Base-by-base conservation (phyloP, 306 rosid species). In the Carpinus viminea region DNA sequence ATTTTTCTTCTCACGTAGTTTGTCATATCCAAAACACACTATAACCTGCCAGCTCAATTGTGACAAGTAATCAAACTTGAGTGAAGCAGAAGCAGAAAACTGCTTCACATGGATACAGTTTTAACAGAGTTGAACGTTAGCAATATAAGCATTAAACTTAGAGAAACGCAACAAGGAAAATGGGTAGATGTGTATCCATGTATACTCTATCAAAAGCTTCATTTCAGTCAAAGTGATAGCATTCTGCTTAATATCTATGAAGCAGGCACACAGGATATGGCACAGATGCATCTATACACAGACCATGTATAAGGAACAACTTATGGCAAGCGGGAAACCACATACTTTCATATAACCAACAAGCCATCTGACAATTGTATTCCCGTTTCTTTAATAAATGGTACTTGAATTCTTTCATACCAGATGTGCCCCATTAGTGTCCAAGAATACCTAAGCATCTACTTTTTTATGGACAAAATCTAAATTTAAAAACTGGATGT, bases 31-130 rank as follows among this genome's bases (percentile, higher is more conserved):
- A 53, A 17, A 53, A 16, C 57, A 17, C 57, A 5, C 4, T 2
- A 53, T 13, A 53, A 17, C 57, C 57, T 16, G 20, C 57, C 57
- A 53, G 53, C 13, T 2, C 57, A 53, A 5, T 53, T 53, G 57
- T 26, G 41, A 26, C 68, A 60, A 24, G 16, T 12, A 53, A 53
- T 17, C n/a, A 24, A 60, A 60, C 66, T 60, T 4, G 38, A 60
- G 68, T 26, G 16, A 26, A 60, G 68, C 41, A 60, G 68, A 60
- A 60, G 38, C 68, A 60, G 68, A 60, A 60, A 60, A 60, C 68
- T 60, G 57, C 68, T 60, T 60, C 38, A 60, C 17, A 60, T 1
- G 38, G 68, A 24, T 60, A 26, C 43, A 24, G 21, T 26, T 60
- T 24, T 26, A 11, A 60, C 7, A 60, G 8, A 26, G 21, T 26